These are phyloP conservation scores for Lactifluus subvellereus DNA, from an alignment of 768 basidiomycete genomes.

Conservation along the genomic window DNA sequence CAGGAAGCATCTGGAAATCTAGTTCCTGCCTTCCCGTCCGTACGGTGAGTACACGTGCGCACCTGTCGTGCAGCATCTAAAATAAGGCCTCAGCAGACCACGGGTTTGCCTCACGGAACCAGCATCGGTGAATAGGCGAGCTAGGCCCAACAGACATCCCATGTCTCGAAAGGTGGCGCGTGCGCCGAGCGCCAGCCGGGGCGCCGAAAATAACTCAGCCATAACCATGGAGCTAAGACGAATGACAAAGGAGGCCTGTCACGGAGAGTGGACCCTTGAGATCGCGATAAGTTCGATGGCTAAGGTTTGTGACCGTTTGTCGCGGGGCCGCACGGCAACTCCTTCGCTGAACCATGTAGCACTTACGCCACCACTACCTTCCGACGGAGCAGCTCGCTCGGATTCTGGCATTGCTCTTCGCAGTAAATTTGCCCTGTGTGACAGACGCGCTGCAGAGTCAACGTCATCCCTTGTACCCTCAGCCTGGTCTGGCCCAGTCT, in stretches of 20 bases:
- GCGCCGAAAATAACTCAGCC: neutral
- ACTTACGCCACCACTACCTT: neutral
- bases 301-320: neutral
- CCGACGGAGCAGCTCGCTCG: neutral
- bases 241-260: neutral
- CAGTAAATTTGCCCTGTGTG: neutral
- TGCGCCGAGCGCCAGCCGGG: neutral
- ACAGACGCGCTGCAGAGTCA: neutral
- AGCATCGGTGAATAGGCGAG: neutral
- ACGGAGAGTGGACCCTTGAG: neutral
- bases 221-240: neutral
- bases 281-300: neutral
- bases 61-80: neutral
- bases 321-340: neutral
- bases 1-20: neutral
- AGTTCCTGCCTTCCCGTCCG: neutral
- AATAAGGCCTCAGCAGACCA: neutral
- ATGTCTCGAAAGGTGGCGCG: neutral
- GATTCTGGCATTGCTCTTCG: neutral
- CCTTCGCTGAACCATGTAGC: neutral
- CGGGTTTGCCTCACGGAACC: neutral
- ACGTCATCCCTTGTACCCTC: neutral
- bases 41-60: neutral
- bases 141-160: neutral
- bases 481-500: too few relatives aligned